These are phyloP conservation scores for Aspergillus novoparasiticus DNA, from an alignment of 2,329 filamentous ascomycete genomes.

Conservation along the genomic window DNA sequence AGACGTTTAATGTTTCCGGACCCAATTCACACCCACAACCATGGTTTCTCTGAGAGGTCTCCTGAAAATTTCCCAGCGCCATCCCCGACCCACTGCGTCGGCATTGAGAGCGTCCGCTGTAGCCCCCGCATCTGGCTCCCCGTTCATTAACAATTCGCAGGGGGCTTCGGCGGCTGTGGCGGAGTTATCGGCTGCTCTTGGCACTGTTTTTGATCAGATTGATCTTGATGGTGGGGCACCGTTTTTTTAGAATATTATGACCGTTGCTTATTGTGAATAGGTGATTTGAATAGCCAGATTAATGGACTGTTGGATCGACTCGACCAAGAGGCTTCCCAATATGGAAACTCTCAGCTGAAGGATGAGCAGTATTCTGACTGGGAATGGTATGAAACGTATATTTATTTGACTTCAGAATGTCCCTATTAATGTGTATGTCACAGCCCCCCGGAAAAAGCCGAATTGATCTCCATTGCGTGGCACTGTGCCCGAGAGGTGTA, in stretches of 20 bases:
- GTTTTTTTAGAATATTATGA: not conserved
- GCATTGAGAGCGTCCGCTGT: constrained; percentile 3
- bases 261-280: not conserved
- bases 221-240: constrained; percentile 6
- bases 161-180: constrained; percentile 8
- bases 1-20: not conserved
- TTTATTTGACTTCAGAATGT: not conserved
- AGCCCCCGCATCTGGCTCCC: constrained; percentile 3
- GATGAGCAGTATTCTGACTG: constrained; percentile 1
- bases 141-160: constrained; percentile 9
- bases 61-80: constrained; percentile 2
- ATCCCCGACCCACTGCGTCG: constrained; percentile 3
- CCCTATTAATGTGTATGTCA: not conserved
- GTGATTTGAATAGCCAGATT: not conserved
- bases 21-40: not conserved
- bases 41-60: constrained; percentile 2
- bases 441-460: not conserved
- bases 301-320: not conserved
- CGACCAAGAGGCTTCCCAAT: constrained; percentile 8
- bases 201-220: constrained; percentile 4
- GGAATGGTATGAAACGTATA: not conserved
- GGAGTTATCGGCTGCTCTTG: constrained; percentile 6
- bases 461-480: not conserved
- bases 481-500: not conserved
- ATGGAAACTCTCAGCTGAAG: constrained; percentile 7